Evolutionary conservation across 106 monocot genomes (phyloP).

Genomic region (Agapanthus africanus): DNA sequence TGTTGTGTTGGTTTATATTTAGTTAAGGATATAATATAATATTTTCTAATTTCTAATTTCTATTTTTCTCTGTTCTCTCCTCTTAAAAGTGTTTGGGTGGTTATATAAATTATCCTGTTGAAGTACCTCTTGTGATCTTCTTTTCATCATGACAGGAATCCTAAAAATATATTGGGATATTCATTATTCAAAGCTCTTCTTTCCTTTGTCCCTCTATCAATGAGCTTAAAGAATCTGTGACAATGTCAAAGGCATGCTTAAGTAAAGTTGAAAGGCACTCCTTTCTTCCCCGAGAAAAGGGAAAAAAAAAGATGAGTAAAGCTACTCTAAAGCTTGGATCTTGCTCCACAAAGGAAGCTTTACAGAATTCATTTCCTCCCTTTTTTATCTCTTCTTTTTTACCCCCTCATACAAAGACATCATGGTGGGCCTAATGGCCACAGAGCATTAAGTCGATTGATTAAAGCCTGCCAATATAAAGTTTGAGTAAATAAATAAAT

Average conservation of each 20-base stretch:
- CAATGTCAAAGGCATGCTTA: constrained; percentile 9
- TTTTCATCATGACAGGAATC: no score
- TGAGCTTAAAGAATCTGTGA: constrained; percentile 8
- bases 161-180: constrained; percentile 3
- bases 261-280: background rate
- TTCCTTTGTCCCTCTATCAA: background rate
- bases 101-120: no score
- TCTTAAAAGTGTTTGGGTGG: no score
- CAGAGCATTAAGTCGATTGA: constrained; percentile 7
- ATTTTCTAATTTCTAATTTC: no score
- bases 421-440: constrained; percentile 11
- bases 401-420: background rate
- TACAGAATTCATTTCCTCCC: constrained; percentile 5
- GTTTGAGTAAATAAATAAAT: background rate
- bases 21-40: no score
- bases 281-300: background rate
- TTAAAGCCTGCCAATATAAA: constrained; percentile 16
- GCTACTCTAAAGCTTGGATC: constrained; percentile 4
- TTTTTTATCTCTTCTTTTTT: background rate
- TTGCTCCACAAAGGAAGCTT: constrained; percentile 17
- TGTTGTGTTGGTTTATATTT: no score
- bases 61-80: no score
- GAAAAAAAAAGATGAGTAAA: background rate
- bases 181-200: background rate
- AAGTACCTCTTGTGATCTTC: no score